Evolutionary conservation across 768 basidiomycete species (phyloP), one percentile per base, ranked within the genome.

Genomic region (Tulasnella sp.): DNA sequence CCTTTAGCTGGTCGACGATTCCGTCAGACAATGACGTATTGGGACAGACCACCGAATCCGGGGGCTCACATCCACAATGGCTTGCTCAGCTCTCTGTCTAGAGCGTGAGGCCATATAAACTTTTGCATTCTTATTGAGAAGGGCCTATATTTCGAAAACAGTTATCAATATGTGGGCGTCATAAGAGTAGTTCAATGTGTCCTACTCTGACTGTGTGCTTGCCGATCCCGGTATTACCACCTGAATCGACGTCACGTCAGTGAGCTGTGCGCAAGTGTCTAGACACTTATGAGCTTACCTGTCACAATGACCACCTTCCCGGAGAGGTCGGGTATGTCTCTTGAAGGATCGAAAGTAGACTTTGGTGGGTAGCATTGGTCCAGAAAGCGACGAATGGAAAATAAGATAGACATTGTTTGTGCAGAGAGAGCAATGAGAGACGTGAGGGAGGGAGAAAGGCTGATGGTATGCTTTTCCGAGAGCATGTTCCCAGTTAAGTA

Each of bases 51-150:
- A 29, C 34, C n/a, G n/a, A 37, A 14, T n/a, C n/a, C n/a, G n/a
- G 17, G 11, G 34, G 16, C 71, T 1, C 42, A 72, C 59, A 6
- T 73, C 69, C 6, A 16, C 19, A 59, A 75, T 73, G 11, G 72
- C 74, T 5, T 62, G 37, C 29, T 73, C 62, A 2, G 74, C 72
- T 66, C 47, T 75, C 41, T 73, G 67, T 26, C 26, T 41, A 14
- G 74, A 76, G 70, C n/a, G 41, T 39, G 72, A 63, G 11, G 68
- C 73, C 34, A 77, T 66, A 73, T 77, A 78, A 3, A 78, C 77
- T 29, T 73, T 76, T 17, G 76, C 77, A 37, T 73, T 62, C 44
- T 75, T 73, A n/a, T 52, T 19, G 35, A 77, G 36, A 37, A 74
- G 75, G 26, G 59, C 69, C 69, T 71, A 29, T 2, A 41, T 41